Evolutionary conservation across 1,284 basidiomycete genomes (phyloP), one percentile per base, ranked within the genome.

Genomic region (Lignosus rhinocerotis): DNA sequence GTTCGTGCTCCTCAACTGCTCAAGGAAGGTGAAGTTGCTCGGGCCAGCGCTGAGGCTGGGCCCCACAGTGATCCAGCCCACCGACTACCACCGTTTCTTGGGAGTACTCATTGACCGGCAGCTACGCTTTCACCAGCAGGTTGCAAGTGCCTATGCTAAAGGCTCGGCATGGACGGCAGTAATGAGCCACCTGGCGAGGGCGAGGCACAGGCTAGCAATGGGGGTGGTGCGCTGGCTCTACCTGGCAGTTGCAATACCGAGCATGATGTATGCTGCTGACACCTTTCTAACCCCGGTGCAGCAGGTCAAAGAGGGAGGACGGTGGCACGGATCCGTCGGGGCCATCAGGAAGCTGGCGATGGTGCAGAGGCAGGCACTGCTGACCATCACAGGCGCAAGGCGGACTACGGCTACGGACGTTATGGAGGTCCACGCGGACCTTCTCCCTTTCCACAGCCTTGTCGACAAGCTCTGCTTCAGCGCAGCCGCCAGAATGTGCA

Each of bases 181-280:
- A 0, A 66, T 72, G 4, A 2, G 25, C 2, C 25, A 49, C 33
- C 59, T 2, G 36, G 73, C 70, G 1, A 21, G 14, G 2, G 17
- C 38, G 2, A 51, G 44, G 3, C 25, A 48, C 21, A 56, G 60
- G 4, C 53, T 62, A 14, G 21, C 56, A 0, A 5, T 47, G 11
- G 39, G 7, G 8, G 10, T 56, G 1, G 43, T 59, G 12, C 42
- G 51, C 30, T 42, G 51, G 1, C 53, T 62, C 0, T 78, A 75
- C 58, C 47, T 67, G 0, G 57, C 70, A 4, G 68, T 75, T 0
- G 72, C 67, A 0, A 49, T 77, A 2, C 72, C 75, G 3, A 69
- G 70, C 48, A 72, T 76, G 66, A 66, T 70, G 1, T 78, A 77
- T 47, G 73, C 69, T 2, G 63, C 71, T 0, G 73, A 76, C 43